Percentiles rank a stretch among this genome's conserved stretches.
Evolutionary conservation across 1,284 basidiomycete genomes (phyloP).

Genomic region (Phylloboletellus chloephorus): DNA sequence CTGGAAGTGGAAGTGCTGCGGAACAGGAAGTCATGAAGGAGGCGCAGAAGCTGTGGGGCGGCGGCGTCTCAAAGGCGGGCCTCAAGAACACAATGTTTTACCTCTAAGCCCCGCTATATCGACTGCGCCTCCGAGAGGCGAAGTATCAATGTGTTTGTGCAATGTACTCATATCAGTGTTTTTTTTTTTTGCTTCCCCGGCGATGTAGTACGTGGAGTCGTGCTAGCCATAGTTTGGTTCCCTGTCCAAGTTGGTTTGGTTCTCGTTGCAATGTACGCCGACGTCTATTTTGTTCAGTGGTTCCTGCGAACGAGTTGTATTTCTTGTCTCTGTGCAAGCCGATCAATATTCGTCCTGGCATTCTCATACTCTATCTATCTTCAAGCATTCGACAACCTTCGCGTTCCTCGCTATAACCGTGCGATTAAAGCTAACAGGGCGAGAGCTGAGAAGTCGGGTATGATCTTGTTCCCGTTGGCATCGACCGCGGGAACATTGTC

Average conservation of each 20-base stretch:
- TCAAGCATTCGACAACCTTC: slow-evolving; percentile 2
- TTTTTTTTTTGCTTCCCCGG: slow-evolving; percentile 1
- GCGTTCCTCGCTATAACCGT: slow-evolving; percentile 31
- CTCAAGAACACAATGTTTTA: slow-evolving; percentile 75
- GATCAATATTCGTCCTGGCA: too few relatives aligned
- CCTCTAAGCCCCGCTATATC: slow-evolving; percentile 37
- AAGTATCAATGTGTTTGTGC: neutral
- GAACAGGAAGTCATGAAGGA: slow-evolving; percentile 51
- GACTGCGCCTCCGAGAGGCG: neutral
- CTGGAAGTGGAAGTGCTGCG: slow-evolving; percentile 21
- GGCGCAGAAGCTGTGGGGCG: slow-evolving; percentile 50
- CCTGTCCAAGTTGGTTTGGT: neutral
- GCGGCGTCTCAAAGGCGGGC: slow-evolving; percentile 44
- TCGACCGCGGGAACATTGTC: slow-evolving; percentile 30
- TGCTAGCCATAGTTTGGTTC: neutral
- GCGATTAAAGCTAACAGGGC: slow-evolving; percentile 40
- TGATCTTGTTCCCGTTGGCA: slow-evolving; percentile 17
- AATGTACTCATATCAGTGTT: neutral
- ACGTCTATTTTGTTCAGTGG: slow-evolving; percentile 2
- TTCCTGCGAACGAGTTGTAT: neutral
- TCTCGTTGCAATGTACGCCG: neutral
- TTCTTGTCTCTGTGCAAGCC: neutral
- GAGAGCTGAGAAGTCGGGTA: slow-evolving; percentile 42
- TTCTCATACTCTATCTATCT: slow-evolving; percentile 4
- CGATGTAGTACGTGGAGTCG: neutral